Evolutionary conservation across 2,329 filamentous ascomycete species (phyloP).

Genomic region (Rosellinia necatrix): DNA sequence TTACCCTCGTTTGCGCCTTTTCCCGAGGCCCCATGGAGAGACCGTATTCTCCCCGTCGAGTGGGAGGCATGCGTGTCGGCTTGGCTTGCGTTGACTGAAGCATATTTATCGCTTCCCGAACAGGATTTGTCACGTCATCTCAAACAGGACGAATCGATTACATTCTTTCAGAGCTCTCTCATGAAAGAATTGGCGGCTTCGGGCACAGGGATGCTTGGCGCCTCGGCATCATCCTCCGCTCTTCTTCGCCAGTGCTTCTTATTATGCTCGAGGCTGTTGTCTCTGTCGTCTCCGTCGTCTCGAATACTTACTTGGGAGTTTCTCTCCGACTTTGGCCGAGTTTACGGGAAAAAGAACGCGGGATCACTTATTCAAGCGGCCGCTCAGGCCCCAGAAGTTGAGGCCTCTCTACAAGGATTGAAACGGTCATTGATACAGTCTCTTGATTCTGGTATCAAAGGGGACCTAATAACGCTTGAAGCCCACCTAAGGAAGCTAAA

Average conservation of each 20-base stretch:
- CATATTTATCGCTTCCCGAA: constrained; percentile 64
- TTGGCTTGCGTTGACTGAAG: constrained; percentile 71
- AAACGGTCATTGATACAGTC: constrained; percentile 66
- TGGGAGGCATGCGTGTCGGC: constrained; percentile 79
- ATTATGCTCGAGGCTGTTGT: constrained; percentile 63
- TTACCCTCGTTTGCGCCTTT: constrained; percentile 79
- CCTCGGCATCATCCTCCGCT: constrained; percentile 42
- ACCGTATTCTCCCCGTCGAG: constrained; percentile 68
- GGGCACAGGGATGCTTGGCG: constrained; percentile 42
- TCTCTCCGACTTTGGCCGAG: constrained; percentile 68
- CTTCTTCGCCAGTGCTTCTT: constrained; percentile 70
- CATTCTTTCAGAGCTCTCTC: constrained; percentile 69
- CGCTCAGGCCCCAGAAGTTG: constrained; percentile 57
- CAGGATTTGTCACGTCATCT: constrained; percentile 58
- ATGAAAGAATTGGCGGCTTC: constrained; percentile 57
- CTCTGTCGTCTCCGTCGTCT: constrained; percentile 47
- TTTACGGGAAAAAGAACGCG: constrained; percentile 67
- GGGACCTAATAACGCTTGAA: constrained; percentile 60
- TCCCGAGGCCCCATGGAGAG: constrained; percentile 69
- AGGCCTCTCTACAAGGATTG: constrained; percentile 59
- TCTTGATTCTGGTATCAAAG: constrained; percentile 64
- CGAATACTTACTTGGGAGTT: constrained; percentile 67
- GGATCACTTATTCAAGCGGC: constrained; percentile 54
- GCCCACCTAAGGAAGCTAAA: constrained; percentile 62
- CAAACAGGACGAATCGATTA: constrained; percentile 61